Percentiles rank a stretch among this genome's conserved stretches.
These are phyloP conservation scores for Trametes cinnabarina DNA, from an alignment of 768 basidiomycete species.

Conservation along the genomic window DNA sequence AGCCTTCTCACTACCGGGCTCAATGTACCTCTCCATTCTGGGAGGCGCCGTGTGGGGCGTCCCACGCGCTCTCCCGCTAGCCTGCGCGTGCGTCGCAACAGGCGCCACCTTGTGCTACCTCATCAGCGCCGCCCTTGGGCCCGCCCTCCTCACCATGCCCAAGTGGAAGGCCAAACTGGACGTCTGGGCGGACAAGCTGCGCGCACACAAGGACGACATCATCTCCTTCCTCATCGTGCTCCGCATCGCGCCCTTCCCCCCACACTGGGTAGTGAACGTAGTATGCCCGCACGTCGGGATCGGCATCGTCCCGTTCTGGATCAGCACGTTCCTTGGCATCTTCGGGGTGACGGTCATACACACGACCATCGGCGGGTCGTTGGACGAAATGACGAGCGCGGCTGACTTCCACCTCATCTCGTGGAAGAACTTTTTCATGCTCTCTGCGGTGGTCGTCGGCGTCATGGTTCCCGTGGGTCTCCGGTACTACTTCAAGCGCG, in stretches of 20 bases:
- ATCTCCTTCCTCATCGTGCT: conserved; percentile 93
- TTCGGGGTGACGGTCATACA: conserved; percentile 92
- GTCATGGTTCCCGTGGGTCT: conserved; percentile 93
- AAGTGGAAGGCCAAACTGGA: conserved; percentile 83
- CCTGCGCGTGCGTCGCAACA: conserved; percentile 86
- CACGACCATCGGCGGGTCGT: conserved; percentile 87
- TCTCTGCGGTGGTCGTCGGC: conserved; percentile 82
- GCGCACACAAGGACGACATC: conserved; percentile 76
- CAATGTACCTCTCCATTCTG: conserved; percentile 96
- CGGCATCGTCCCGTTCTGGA: conserved; percentile 81
- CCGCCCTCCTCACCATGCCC: conserved; percentile 84
- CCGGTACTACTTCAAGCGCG: conserved; percentile 74
- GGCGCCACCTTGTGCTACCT: conserved; percentile 92
- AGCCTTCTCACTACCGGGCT: conserved; percentile 94
- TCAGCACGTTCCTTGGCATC: conserved; percentile 86
- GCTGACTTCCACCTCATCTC: conserved; percentile 94
- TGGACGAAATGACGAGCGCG: conserved; percentile 93
- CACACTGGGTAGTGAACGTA: conserved; percentile 95
- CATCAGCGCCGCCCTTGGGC: conserved; percentile 88
- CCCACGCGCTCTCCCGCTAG: conserved; percentile 79
- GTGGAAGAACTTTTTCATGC: conserved; percentile 83
- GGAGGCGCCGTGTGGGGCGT: conserved; percentile 97
- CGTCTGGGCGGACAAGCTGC: conserved; percentile 77
- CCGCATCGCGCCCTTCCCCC: conserved; percentile 90
- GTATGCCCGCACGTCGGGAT: conserved; percentile 93